Percentiles rank a stretch among this genome's conserved stretches.
Conservation (phyloP, 495 filamentous ascomycete genomes). For the Lindgomyces ingoldianus region DNA sequence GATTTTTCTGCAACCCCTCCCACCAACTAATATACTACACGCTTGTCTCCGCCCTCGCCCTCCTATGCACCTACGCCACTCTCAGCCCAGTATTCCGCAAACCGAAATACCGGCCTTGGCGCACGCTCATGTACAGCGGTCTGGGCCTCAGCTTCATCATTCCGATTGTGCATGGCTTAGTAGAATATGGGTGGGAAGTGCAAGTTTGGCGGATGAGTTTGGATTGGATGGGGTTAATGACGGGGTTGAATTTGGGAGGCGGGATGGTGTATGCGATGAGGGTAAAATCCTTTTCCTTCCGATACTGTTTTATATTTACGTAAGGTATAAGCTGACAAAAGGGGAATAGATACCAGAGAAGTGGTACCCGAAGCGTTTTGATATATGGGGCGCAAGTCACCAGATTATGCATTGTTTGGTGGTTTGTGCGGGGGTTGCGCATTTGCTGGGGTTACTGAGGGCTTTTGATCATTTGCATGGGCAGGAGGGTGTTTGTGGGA, state of each 20-base stretch:
- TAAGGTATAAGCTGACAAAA: background rate
- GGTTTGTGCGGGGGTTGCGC: slow-evolving; percentile 49
- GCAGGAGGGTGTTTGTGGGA: background rate
- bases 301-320: too few relatives aligned
- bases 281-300: slow-evolving; percentile 36
- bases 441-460: slow-evolving; percentile 32
- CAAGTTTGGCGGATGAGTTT: slow-evolving; percentile 50
- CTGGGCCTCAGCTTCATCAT: slow-evolving; percentile 50
- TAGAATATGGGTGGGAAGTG: slow-evolving; percentile 44
- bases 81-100: slow-evolving; percentile 45
- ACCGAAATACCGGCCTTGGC: slow-evolving; percentile 44
- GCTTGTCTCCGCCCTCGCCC: slow-evolving; percentile 42
- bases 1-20: slow-evolving; percentile 48
- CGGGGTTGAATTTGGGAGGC: slow-evolving; percentile 48
- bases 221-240: slow-evolving; percentile 47
- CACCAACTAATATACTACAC: slow-evolving; percentile 47
- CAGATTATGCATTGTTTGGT: slow-evolving; percentile 57
- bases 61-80: slow-evolving; percentile 44
- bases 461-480: background rate
- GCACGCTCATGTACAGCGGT: slow-evolving; percentile 48
- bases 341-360: slow-evolving; percentile 49
- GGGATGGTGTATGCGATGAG: slow-evolving; percentile 50
- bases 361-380: slow-evolving; percentile 50
- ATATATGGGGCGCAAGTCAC: slow-evolving; percentile 54
- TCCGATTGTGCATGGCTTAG: slow-evolving; percentile 49